phyloP scores from a whole-genome alignment of 2,329 filamentous ascomycete genomes.

The Torrubiellomyces zombiae region DNA sequence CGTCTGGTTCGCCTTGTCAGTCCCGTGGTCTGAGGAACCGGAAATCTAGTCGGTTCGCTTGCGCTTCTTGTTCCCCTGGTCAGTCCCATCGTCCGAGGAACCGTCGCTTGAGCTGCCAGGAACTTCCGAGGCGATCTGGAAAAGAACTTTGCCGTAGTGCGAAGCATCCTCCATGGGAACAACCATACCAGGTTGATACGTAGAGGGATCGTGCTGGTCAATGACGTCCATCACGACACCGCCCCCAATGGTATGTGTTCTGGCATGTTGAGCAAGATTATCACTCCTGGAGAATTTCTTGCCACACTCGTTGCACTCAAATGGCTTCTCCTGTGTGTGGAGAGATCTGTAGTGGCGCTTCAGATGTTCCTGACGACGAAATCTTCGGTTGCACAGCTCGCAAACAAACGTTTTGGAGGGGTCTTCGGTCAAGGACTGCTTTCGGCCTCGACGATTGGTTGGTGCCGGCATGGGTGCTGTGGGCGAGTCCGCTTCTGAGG shows the following conservation, averaged over 20 bases:
- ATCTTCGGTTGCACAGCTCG: slow-evolving; percentile 87
- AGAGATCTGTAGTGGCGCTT: slow-evolving; percentile 98
- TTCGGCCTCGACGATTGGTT: slow-evolving; percentile 82
- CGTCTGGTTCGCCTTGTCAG: slow-evolving; percentile 34
- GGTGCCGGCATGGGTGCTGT: slow-evolving; percentile 33
- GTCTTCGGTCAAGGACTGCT: slow-evolving; percentile 95
- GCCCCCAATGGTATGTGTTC: slow-evolving; percentile 69
- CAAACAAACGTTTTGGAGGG: slow-evolving; percentile 98
- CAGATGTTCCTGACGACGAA: slow-evolving; percentile 94
- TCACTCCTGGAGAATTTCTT: slow-evolving; percentile 99
- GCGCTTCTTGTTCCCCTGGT: slow-evolving; percentile 43
- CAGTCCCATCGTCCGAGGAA: slow-evolving; percentile 35
- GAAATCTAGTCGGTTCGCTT: slow-evolving; percentile 51
- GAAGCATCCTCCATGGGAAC: slow-evolving; percentile 43
- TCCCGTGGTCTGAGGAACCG: slow-evolving; percentile 33
- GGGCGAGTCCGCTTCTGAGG: slow-evolving; percentile 27
- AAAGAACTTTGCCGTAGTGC: slow-evolving; percentile 60
- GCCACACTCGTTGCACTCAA: slow-evolving; percentile 91
- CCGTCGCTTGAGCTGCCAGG: slow-evolving; percentile 47
- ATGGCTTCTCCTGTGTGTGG: slow-evolving; percentile 96
- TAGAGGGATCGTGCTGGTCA: slow-evolving; percentile 44
- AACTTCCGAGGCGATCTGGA: slow-evolving; percentile 61
- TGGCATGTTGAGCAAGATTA: slow-evolving; percentile 89
- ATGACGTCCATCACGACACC: slow-evolving; percentile 84
- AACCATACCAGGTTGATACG: slow-evolving; percentile 26